These are phyloP conservation scores for Rubia peregrina DNA, from an alignment of 305 asterid species.

Conservation along the genomic window DNA sequence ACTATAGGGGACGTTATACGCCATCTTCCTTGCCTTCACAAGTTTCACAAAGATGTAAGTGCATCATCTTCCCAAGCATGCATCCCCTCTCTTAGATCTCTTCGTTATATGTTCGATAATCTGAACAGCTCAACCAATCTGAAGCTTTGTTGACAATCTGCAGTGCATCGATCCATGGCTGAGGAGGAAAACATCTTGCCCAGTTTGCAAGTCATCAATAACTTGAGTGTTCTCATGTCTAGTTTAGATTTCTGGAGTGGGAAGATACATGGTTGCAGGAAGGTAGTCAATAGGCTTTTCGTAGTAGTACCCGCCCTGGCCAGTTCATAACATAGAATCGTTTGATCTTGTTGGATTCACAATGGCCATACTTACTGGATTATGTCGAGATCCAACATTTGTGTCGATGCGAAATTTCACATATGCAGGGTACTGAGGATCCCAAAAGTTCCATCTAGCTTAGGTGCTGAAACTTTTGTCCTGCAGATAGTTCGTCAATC, in stretches of 20 bases:
- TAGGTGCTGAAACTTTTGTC: neutral
- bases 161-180: constrained; percentile 96
- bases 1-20: constrained; percentile 68
- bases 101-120: neutral
- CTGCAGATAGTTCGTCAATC: too few relatives aligned
- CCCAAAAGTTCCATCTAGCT: neutral
- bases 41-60: constrained; percentile 88
- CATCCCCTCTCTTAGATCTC: neutral
- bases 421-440: neutral
- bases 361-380: neutral
- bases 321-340: neutral
- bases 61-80: neutral
- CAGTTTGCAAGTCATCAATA: constrained; percentile 74
- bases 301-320: neutral
- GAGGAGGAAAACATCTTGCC: constrained; percentile 69
- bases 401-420: neutral
- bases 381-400: neutral
- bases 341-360: neutral
- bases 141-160: constrained; percentile 12
- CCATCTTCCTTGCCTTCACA: constrained; percentile 95
- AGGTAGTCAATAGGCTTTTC: neutral
- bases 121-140: constrained; percentile 1
- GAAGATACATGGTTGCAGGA: neutral
- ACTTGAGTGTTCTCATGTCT: constrained; percentile 25
- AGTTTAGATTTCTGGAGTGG: neutral